A percentile compares a stretch with the other conserved stretches of the same genome.
phyloP scores from a whole-genome alignment of 306 rosid species.

The Rosa rugosa region DNA sequence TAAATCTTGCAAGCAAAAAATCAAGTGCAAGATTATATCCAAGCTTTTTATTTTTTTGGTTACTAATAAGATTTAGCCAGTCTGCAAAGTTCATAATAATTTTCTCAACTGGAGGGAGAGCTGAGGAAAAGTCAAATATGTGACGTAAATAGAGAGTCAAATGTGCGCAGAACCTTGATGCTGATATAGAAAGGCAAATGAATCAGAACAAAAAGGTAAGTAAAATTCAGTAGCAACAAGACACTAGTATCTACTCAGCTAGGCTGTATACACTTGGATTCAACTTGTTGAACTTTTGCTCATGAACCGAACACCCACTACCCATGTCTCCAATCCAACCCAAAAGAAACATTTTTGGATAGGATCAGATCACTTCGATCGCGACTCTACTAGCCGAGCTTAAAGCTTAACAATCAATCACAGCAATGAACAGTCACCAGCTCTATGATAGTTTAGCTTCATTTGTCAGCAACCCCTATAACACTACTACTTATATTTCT shows the following conservation, averaged over 20 bases:
- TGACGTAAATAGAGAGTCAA: constrained; percentile 43
- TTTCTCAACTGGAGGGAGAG: not conserved
- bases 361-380: constrained; percentile 24
- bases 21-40: not conserved
- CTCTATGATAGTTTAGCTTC: constrained; percentile 34
- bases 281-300: constrained; percentile 70
- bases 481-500: constrained; percentile 27
- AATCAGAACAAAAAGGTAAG: constrained; percentile 85
- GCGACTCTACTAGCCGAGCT: constrained; percentile 22
- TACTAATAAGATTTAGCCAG: not conserved
- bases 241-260: constrained; percentile 22
- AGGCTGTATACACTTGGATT: constrained; percentile 77
- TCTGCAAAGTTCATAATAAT: not conserved
- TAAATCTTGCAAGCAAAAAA: not conserved
- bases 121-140: constrained; percentile 27
- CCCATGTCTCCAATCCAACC: constrained; percentile 45
- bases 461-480: constrained; percentile 49
- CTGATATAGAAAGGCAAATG: constrained; percentile 76
- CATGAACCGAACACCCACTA: constrained; percentile 68
- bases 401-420: constrained; percentile 33
- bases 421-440: constrained; percentile 28
- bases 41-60: not conserved
- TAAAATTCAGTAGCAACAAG: constrained; percentile 50
- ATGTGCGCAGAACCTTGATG: constrained; percentile 46
- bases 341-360: constrained; percentile 29